Evolutionary conservation across 2,329 filamentous ascomycete genomes (phyloP).

Genomic region (Laburnicola sp.): DNA sequence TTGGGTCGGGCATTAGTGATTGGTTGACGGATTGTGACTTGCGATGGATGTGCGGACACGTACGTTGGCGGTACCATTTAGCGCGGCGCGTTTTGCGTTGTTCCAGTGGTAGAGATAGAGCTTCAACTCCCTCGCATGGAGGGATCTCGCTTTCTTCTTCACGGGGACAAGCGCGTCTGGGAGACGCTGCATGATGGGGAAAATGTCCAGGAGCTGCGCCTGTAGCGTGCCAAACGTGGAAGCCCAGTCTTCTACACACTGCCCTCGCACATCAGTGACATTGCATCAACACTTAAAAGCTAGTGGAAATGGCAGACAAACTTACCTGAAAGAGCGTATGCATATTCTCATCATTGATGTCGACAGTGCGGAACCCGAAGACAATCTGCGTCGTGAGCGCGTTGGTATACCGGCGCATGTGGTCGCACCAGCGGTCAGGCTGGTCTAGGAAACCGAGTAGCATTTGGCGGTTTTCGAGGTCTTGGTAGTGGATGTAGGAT

Average conservation of each 20-base stretch:
- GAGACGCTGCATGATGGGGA: conserved; percentile 50
- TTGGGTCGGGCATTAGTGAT: background rate
- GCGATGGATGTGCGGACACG: background rate
- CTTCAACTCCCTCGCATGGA: conserved; percentile 51
- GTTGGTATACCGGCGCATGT: conserved; percentile 54
- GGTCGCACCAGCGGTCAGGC: conserved; percentile 49
- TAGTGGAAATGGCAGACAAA: background rate
- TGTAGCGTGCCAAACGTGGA: conserved; percentile 48
- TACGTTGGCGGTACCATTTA: conserved; percentile 16
- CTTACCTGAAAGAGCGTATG: conserved; percentile 17
- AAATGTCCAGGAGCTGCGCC: conserved; percentile 53
- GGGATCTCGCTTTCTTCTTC: conserved; percentile 45
- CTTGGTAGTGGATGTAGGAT: conserved; percentile 53
- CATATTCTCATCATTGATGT: conserved; percentile 15
- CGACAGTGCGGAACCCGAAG: conserved; percentile 47
- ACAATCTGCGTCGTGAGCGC: conserved; percentile 56
- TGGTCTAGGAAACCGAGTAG: conserved; percentile 52
- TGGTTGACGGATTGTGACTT: background rate
- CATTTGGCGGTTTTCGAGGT: conserved; percentile 60
- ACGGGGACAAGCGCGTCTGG: conserved; percentile 36
- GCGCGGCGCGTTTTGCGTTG: conserved; percentile 21
- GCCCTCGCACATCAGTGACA: conserved; percentile 4
- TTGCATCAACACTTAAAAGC: too few species aligned
- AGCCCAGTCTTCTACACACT: conserved; percentile 49
- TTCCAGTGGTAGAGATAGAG: conserved; percentile 31